phyloP scores from a whole-genome alignment of 73 alveolate species.

The Blepharisma stoltei region DNA sequence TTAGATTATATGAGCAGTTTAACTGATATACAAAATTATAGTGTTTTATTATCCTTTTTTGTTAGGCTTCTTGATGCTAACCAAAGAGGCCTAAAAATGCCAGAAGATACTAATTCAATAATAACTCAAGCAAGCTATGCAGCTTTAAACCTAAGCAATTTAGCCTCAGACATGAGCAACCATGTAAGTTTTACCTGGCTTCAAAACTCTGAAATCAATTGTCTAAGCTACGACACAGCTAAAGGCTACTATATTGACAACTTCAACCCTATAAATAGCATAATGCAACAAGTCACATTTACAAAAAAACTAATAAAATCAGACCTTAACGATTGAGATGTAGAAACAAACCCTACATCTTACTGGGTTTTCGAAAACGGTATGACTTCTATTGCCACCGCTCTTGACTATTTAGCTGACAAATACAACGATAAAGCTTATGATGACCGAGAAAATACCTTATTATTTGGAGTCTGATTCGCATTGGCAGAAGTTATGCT shows the following conservation, averaged over 20 bases:
- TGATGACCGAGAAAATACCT: neutral
- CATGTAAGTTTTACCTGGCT: too few relatives aligned
- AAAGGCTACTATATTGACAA: neutral
- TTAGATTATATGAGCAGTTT: neutral
- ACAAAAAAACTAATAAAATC: neutral
- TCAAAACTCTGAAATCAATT: too few relatives aligned
- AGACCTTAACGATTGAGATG: neutral
- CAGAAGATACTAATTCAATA: neutral
- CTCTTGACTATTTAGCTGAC: conserved; percentile 2
- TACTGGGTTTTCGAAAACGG: conserved; percentile 6
- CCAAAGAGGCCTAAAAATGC: neutral
- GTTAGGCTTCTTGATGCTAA: neutral
- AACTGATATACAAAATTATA: neutral
- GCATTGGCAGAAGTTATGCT: neutral
- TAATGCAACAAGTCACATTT: conserved; percentile 9
- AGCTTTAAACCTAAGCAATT: too few relatives aligned
- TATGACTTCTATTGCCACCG: neutral
- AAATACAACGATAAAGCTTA: neutral
- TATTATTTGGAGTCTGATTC: neutral
- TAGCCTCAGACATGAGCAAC: too few relatives aligned
- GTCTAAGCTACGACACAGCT: too few relatives aligned
- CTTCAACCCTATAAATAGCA: neutral
- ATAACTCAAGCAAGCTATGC: too few relatives aligned
- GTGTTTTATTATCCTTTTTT: neutral
- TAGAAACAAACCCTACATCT: neutral